A percentile compares a stretch with the other conserved stretches of the same genome.
Conservation (phyloP, 768 basidiomycete species). For the Boletellus emodensis region DNA sequence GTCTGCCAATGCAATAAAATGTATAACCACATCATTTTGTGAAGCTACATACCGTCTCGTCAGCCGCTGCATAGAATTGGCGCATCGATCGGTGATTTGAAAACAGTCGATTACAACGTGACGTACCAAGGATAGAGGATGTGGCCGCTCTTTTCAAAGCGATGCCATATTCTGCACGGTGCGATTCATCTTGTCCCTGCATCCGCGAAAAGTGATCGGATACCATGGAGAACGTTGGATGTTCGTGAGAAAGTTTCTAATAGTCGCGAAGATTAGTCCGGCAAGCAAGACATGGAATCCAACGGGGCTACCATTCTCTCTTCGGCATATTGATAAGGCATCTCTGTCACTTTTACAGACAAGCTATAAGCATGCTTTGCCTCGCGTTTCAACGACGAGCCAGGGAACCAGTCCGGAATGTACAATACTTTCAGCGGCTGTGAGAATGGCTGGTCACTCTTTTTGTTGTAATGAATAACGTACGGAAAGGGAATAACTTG, state of each 20-base stretch:
- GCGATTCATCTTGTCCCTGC: neutral
- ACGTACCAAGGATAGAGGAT: conserved; percentile 5
- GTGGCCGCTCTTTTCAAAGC: conserved; percentile 2
- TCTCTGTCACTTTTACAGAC: neutral
- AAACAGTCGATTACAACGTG: too few species aligned
- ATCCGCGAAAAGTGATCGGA: conserved; percentile 1
- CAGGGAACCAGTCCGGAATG: conserved; percentile 22
- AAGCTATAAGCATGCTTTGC: neutral
- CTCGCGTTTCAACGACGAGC: conserved; percentile 2
- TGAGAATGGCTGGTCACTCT: conserved; percentile 1
- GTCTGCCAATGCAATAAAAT: neutral
- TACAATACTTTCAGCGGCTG: conserved; percentile 15
- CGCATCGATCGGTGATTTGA: neutral
- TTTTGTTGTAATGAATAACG: neutral
- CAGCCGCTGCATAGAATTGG: neutral
- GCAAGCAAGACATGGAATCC: neutral
- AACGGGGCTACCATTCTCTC: neutral
- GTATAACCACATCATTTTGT: neutral
- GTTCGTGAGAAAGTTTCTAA: neutral
- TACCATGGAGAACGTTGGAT: conserved; percentile 1
- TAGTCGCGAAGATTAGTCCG: neutral
- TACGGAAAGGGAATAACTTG: conserved; percentile 9
- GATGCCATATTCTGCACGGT: neutral
- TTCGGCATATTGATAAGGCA: conserved; percentile 5
- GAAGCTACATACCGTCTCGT: neutral